Conservation (phyloP, 2,329 filamentous ascomycete species). For the Hypoxylon sp. region DNA sequence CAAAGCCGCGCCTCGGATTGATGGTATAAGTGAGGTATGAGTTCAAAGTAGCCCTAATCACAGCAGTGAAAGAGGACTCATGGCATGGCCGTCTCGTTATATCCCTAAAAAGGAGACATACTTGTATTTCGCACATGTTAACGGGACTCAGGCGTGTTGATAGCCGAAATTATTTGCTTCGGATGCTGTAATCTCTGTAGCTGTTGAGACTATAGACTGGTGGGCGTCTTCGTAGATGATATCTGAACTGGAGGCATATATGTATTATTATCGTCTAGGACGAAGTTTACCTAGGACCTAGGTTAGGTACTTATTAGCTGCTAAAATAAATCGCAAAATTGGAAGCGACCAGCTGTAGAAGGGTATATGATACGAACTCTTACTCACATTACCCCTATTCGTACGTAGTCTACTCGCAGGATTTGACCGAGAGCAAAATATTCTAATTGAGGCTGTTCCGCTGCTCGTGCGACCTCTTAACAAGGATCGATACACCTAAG, state of each 20-base stretch:
- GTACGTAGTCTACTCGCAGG: background rate
- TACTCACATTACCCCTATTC: background rate
- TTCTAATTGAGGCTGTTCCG: background rate
- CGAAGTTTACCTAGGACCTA: background rate
- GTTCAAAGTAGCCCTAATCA: background rate
- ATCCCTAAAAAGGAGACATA: background rate
- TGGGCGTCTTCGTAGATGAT: background rate
- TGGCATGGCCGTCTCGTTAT: background rate
- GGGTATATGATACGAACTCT: background rate
- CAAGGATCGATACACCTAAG: background rate
- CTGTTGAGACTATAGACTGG: slow-evolving; percentile 10
- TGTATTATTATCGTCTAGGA: slow-evolving; percentile 2
- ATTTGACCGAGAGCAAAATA: background rate
- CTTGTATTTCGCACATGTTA: background rate
- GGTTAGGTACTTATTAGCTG: too few relatives aligned
- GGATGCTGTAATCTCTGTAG: background rate
- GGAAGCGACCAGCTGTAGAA: background rate
- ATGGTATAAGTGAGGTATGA: background rate
- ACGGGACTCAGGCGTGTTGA: background rate
- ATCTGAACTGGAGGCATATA: background rate
- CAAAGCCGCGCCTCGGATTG: background rate
- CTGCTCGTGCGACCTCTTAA: background rate
- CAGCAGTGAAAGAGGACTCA: background rate
- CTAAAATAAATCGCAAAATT: background rate
- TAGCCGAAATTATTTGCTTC: background rate